Conservation (phyloP, 768 basidiomycete species). For the Cystobasidium onofrii region DNA sequence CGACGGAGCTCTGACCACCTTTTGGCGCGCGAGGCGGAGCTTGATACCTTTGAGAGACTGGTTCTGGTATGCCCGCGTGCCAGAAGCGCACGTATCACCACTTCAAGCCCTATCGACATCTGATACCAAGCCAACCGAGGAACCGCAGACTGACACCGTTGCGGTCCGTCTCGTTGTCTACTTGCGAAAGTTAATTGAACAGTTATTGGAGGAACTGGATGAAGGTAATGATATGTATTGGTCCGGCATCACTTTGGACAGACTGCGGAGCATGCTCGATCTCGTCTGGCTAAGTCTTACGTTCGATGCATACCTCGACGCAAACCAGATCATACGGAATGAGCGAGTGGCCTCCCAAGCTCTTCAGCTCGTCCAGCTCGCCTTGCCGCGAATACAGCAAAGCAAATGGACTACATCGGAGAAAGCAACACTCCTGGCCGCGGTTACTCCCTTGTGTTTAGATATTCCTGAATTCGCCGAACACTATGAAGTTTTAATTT, state of each 20-base stretch:
- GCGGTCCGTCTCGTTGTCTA: constrained; percentile 50
- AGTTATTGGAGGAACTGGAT: background rate
- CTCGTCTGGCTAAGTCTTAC: constrained; percentile 58
- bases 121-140: background rate
- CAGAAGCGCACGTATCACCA: background rate
- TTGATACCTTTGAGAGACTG: constrained; percentile 49
- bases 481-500: constrained; percentile 36
- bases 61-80: constrained; percentile 51
- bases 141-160: background rate
- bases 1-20: constrained; percentile 33
- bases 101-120: background rate
- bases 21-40: constrained; percentile 52
- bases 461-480: constrained; percentile 39
- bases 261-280: constrained; percentile 62
- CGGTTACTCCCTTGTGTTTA: constrained; percentile 59
- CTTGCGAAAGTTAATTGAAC: constrained; percentile 27
- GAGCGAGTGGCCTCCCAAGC: constrained; percentile 63
- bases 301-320: constrained; percentile 54
- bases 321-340: constrained; percentile 47
- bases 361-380: constrained; percentile 51
- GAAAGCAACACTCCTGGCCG: constrained; percentile 58
- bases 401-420: constrained; percentile 58
- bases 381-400: constrained; percentile 47
- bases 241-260: constrained; percentile 47
- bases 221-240: constrained; percentile 19